These are phyloP conservation scores for Mucor plumbeus DNA, from an alignment of 371 early-diverging fungal species.

Conservation along the genomic window DNA sequence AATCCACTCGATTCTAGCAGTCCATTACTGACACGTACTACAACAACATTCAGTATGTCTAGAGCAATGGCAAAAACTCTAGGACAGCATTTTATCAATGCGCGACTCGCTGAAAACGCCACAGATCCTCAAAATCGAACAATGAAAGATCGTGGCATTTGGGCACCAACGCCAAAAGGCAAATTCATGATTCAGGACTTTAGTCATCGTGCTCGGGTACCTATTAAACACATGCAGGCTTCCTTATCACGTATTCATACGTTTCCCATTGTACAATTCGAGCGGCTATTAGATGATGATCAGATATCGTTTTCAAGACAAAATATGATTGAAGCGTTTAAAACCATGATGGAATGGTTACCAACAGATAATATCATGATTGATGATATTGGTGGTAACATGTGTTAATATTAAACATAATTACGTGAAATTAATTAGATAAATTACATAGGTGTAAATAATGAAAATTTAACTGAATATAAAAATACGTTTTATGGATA, in stretches of 20 bases:
- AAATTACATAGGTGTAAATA: conserved; percentile 27
- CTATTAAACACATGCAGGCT: conserved; percentile 37
- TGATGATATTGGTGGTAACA: conserved; percentile 51
- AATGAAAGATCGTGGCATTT: conserved; percentile 60
- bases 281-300: conserved; percentile 44
- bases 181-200: conserved; percentile 56
- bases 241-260: conserved; percentile 31
- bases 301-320: conserved; percentile 46
- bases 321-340: conserved; percentile 59
- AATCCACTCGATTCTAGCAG: conserved; percentile 53
- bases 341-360: conserved; percentile 61
- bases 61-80: conserved; percentile 59
- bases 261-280: conserved; percentile 39
- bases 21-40: conserved; percentile 43
- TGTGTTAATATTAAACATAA: background rate
- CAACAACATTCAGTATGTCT: conserved; percentile 59
- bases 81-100: conserved; percentile 63
- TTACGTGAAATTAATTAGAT: background rate
- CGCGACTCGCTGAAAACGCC: conserved; percentile 57
- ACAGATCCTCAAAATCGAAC: conserved; percentile 53
- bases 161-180: conserved; percentile 59
- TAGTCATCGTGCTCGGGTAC: conserved; percentile 40
- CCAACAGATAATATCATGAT: conserved; percentile 39
- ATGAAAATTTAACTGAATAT: conserved; percentile 23
- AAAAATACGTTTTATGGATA: conserved; percentile 44